Base-by-base conservation (phyloP, 148 eudicot genomes). In the Vaccinium macrocarpon region DNA sequence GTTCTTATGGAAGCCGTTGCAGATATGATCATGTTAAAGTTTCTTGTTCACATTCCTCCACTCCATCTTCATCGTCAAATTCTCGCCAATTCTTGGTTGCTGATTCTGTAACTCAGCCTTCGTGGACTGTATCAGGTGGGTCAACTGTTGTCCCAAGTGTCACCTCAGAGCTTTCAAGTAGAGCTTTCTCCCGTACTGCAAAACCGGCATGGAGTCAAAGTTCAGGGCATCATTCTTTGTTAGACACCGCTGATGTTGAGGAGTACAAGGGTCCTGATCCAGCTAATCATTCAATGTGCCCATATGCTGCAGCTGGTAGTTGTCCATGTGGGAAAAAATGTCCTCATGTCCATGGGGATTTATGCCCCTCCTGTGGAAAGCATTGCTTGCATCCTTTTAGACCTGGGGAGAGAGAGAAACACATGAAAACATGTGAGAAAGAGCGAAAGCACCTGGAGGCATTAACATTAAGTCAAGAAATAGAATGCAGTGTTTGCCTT, bases 401-500 rank as follows among this genome's bases (percentile, higher is more conserved):
- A 87, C 94, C 88, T 12, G 91, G 92, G 72, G 98, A 93, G 84
- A 90, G 95, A 80, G 96, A 95, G 78, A 97, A 97, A 29, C 99
- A 97, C 85, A 59, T 84, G 59, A 88, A 70, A 87, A 49, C 86
- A 15, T 97, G 99, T 90, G 91, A 86, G 87, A 92, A 91, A 88
- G 93, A 89, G 91, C 97, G 92, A 72, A 95, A 88, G 68, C 90
- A 94, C 56, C 89, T 93, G 19, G 95, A 94, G 81, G 90, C 93
- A 14, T 89, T 97, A 79, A 91, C 88, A 82, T 92, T 84, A 32
- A 97, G 99, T 87, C 98, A 97, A 87, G 98, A 95, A 85, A 95
- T 97, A 77, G 99, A 97, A 87, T 97, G 99, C 85, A 88, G 95
- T 74, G 99, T 97, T 77, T 97, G 99, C 89, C 95, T 97, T 62